These are phyloP conservation scores for Hyphodiscus hymeniophilus DNA, from an alignment of 495 filamentous ascomycete genomes.

Conservation along the genomic window DNA sequence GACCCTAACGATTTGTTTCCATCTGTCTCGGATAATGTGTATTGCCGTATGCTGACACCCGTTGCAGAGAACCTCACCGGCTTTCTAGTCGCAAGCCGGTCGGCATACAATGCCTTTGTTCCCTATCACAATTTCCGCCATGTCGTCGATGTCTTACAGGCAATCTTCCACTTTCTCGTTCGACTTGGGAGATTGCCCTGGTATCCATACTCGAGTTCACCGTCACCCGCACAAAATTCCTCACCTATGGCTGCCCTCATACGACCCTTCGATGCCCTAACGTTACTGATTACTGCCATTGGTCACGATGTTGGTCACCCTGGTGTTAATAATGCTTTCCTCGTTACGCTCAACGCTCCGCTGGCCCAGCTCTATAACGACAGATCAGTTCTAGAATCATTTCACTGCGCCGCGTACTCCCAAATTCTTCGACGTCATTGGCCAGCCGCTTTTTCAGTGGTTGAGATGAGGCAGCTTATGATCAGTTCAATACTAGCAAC, in stretches of 20 bases:
- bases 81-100: constrained; percentile 76
- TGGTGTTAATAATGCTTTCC: constrained; percentile 95
- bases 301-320: constrained; percentile 97
- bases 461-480: constrained; percentile 75
- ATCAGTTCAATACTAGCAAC: constrained; percentile 94
- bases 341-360: constrained; percentile 86
- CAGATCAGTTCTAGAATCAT: constrained; percentile 91
- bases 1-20: constrained; percentile 23
- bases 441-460: constrained; percentile 69
- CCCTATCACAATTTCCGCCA: constrained; percentile 99
- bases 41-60: constrained; percentile 22
- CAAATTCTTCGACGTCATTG: constrained; percentile 92
- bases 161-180: constrained; percentile 85
- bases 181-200: constrained; percentile 69
- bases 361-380: constrained; percentile 98
- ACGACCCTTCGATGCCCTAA: constrained; percentile 77
- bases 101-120: constrained; percentile 88
- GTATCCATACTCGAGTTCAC: constrained; percentile 35
- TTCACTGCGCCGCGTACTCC: constrained; percentile 94
- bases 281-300: constrained; percentile 86
- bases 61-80: constrained; percentile 43
- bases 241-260: constrained; percentile 65
- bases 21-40: constrained; percentile 13
- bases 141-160: constrained; percentile 92
- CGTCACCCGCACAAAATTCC: constrained; percentile 8